Percentiles rank a stretch among this genome's conserved stretches.
Evolutionary conservation across 2,329 filamentous ascomycete genomes (phyloP).

Genomic region (Epichloe sibirici): DNA sequence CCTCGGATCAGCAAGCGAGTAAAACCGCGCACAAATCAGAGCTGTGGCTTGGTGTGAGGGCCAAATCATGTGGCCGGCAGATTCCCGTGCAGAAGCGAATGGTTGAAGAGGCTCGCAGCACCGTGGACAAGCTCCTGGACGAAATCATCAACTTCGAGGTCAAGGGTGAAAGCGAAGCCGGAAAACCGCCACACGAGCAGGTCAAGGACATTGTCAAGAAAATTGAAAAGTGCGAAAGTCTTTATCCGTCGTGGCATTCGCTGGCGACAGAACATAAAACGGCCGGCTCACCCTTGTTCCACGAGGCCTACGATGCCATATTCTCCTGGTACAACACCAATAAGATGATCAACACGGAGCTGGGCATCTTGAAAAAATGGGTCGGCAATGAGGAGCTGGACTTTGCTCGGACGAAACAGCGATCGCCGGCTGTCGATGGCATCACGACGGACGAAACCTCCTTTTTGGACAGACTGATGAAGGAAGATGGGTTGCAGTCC

Average conservation of each 20-base stretch:
- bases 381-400: conserved; percentile 93
- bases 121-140: conserved; percentile 65
- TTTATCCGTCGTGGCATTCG: conserved; percentile 71
- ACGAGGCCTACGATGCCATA: conserved; percentile 75
- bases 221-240: conserved; percentile 75
- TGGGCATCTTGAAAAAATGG: conserved; percentile 86
- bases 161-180: conserved; percentile 82
- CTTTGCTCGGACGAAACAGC: conserved; percentile 64
- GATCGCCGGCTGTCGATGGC: conserved; percentile 52
- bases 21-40: conserved; percentile 61
- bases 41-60: conserved; percentile 79
- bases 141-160: conserved; percentile 89
- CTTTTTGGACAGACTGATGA: conserved; percentile 88
- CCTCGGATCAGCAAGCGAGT: conserved; percentile 44
- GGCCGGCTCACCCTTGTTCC: conserved; percentile 64
- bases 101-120: conserved; percentile 69
- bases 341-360: conserved; percentile 87
- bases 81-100: conserved; percentile 75
- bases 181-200: conserved; percentile 77
- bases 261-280: conserved; percentile 65
- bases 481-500: conserved; percentile 88
- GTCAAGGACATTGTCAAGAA: conserved; percentile 81
- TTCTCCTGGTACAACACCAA: conserved; percentile 97
- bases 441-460: conserved; percentile 76
- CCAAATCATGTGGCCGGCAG: conserved; percentile 73